Conservation (phyloP, 2,329 filamentous ascomycete genomes). For the Sarocladium brachiariae region DNA sequence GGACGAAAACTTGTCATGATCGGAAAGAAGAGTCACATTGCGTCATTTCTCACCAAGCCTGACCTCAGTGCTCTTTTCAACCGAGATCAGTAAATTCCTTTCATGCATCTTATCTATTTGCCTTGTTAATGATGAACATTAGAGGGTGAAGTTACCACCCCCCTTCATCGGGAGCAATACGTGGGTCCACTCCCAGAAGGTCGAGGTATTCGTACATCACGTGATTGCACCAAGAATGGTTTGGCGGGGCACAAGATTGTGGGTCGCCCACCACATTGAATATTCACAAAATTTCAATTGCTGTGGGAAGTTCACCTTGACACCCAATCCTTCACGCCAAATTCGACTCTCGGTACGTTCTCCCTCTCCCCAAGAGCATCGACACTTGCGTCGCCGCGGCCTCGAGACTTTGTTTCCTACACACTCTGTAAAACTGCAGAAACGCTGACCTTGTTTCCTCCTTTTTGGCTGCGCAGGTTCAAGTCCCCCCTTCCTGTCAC, state of each 20-base stretch:
- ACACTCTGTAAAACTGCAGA: neutral
- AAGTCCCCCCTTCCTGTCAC: conserved; percentile 35
- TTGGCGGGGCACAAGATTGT: neutral
- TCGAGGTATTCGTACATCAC: neutral
- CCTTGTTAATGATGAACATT: too few relatives aligned
- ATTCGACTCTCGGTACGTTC: conserved; percentile 8
- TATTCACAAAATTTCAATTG: conserved; percentile 6
- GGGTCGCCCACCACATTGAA: conserved; percentile 4
- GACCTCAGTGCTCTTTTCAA: too few relatives aligned
- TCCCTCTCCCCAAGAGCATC: neutral
- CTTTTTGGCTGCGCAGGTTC: conserved; percentile 14
- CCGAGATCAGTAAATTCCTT: too few relatives aligned
- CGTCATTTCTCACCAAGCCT: too few relatives aligned
- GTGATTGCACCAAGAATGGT: neutral
- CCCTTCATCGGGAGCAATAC: too few relatives aligned
- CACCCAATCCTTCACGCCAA: conserved; percentile 5
- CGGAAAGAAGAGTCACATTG: too few relatives aligned
- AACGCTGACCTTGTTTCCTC: conserved; percentile 9
- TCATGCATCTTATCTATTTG: too few relatives aligned
- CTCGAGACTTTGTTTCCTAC: neutral
- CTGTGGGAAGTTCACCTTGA: neutral
- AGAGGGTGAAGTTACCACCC: too few relatives aligned
- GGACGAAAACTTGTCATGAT: too few relatives aligned
- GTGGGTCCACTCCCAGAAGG: neutral
- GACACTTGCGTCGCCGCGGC: conserved; percentile 10